Base-by-base conservation (phyloP, 768 basidiomycete genomes). In the Hygrophoropsis aurantiaca region DNA sequence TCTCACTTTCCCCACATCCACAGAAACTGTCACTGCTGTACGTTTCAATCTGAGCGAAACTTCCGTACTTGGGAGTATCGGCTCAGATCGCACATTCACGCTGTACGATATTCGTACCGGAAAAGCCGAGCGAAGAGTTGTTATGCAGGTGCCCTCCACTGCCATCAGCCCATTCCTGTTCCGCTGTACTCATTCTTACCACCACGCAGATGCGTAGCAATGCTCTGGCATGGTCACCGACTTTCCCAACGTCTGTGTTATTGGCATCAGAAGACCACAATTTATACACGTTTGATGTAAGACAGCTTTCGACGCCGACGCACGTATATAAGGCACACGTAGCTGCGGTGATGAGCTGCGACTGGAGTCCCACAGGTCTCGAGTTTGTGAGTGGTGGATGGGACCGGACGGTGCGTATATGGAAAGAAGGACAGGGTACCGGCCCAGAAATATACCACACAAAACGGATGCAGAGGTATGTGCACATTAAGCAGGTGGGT, bases 211-310 rank as follows among this genome's bases (percentile, higher is more conserved):
- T 97, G 85, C 85, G 82, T 57, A 84, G 84, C 56, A 98, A 98
- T 57, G 78, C 88, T 7, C 75, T 99, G 1, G 79, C 92, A 11
- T 99, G 94, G 94, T 97, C 93, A 23, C 97, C 97, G 0, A 95
- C 92, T 0, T 86, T 94, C 61, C 97, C 97, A 3, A 97, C 94
- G 0, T 75, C 85, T 3, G 71, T 97, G 32, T 80, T 99, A 7
- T 80, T 98, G 6, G 97, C 91, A n/a, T 97, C 94, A 0, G 97
- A 98, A 73, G 95, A 98, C 60, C 94, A 98, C 71, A 97, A 97
- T 59, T 77, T 98, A 20, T 98, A 98, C 67, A 97, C 97, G 0
- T 99, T 97, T 65, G 97, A 99, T 60, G 87, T 98, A 41, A 81
- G 97, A 35, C 81, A 88, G 46, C 77, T 99, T 19, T 70, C 79